Percentiles rank a stretch among this genome's conserved stretches.
These are phyloP conservation scores for Podospora pseudoanserina DNA, from an alignment of 495 filamentous ascomycete genomes.

Conservation along the genomic window DNA sequence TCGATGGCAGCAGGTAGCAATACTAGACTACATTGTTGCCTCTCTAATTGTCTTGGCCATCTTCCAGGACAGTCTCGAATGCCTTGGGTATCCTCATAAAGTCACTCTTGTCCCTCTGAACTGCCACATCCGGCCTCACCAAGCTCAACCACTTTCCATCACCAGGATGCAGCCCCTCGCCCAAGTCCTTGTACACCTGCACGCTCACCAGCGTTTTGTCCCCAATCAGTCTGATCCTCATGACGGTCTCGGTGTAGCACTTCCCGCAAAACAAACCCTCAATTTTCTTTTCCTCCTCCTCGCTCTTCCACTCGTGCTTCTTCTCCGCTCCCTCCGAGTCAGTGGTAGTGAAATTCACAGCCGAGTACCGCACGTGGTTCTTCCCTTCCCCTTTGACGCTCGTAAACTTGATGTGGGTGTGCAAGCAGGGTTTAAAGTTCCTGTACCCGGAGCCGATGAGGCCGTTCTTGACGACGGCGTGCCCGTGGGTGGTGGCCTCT, in stretches of 20 bases:
- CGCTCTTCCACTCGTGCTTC: constrained; percentile 21
- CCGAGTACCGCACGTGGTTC: constrained; percentile 18
- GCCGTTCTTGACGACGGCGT: constrained; percentile 14
- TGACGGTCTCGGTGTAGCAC: constrained; percentile 27
- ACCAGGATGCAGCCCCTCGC: constrained; percentile 21
- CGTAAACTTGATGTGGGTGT: constrained; percentile 22
- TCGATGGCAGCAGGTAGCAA: not conserved
- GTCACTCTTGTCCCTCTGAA: constrained; percentile 8
- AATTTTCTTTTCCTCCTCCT: constrained; percentile 3
- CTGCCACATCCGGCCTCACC: constrained; percentile 10
- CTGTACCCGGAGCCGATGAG: constrained; percentile 22
- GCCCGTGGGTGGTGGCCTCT: not conserved
- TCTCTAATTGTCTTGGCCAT: not conserved
- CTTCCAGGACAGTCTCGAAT: constrained; percentile 12
- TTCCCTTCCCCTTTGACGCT: constrained; percentile 21
- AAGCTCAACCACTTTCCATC: constrained; percentile 27
- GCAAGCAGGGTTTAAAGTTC: constrained; percentile 25
- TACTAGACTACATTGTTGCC: not conserved
- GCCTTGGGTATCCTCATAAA: constrained; percentile 18
- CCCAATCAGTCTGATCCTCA: constrained; percentile 20
- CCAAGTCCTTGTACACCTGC: constrained; percentile 28
- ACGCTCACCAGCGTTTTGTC: constrained; percentile 23
- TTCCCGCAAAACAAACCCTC: constrained; percentile 15
- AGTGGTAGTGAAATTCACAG: constrained; percentile 5
- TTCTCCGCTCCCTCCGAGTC: constrained; percentile 1